Evolutionary conservation across 2,329 filamentous ascomycete genomes (phyloP).

Genomic region (Phialocephala subalpina): DNA sequence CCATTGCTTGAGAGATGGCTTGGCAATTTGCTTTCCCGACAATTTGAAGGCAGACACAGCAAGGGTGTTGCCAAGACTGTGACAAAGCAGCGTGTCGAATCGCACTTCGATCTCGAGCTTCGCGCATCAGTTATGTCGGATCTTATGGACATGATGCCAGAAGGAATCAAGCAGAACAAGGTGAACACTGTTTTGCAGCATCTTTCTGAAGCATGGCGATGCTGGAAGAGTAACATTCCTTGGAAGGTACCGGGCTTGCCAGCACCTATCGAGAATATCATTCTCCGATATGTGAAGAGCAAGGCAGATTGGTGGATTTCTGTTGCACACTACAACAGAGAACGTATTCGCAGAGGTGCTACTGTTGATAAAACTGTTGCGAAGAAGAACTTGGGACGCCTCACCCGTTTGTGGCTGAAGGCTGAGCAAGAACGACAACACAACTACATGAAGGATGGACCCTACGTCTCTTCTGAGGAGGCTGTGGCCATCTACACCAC

Average conservation of each 20-base stretch:
- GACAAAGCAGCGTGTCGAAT: slow-evolving; percentile 98
- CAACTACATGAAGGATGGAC: slow-evolving; percentile 99
- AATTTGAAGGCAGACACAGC: slow-evolving; percentile 98
- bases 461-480: slow-evolving; percentile 97
- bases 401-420: slow-evolving; percentile 97
- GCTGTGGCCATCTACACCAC: slow-evolving; percentile 99
- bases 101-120: slow-evolving; percentile 96
- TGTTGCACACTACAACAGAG: slow-evolving; percentile 97
- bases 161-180: slow-evolving; percentile 99
- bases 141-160: slow-evolving; percentile 99
- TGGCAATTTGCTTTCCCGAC: slow-evolving; percentile 93
- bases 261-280: slow-evolving; percentile 98
- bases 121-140: slow-evolving; percentile 99
- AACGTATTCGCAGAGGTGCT: slow-evolving; percentile 93
- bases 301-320: slow-evolving; percentile 99
- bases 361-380: slow-evolving; percentile 99
- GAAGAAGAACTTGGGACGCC: slow-evolving; percentile 96
- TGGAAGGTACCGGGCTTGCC: slow-evolving; percentile 98
- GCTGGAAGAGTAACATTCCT: slow-evolving; percentile 99
- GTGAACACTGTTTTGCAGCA: slow-evolving; percentile 98
- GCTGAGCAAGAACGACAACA: slow-evolving; percentile 98
- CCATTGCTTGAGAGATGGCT: slow-evolving; percentile 96
- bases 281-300: slow-evolving; percentile 96
- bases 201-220: slow-evolving; percentile 97
- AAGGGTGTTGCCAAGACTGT: slow-evolving; percentile 99